Percentiles rank a stretch among this genome's conserved stretches.
phyloP scores from a whole-genome alignment of 352 stramenopile genomes.

The Phytophthora fragariae region DNA sequence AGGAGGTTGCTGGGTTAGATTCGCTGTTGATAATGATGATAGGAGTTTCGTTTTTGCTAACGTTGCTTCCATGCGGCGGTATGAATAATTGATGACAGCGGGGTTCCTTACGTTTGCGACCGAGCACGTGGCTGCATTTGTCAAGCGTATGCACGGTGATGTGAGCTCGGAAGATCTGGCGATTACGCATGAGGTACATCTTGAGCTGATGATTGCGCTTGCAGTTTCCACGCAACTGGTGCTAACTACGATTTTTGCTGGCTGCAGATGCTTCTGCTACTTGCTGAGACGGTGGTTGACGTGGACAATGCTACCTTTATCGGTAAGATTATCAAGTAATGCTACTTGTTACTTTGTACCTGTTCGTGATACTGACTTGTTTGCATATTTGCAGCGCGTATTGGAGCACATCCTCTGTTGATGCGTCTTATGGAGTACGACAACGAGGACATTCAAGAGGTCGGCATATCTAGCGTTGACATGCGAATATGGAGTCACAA shows the following conservation, averaged over 20 bases:
- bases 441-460: conserved; percentile 78
- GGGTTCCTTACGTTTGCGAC: conserved; percentile 69
- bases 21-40: not conserved
- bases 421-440: conserved; percentile 85
- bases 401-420: conserved; percentile 70
- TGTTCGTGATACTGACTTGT: not conserved
- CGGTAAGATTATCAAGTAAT: conserved; percentile 39
- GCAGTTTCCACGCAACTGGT: not conserved
- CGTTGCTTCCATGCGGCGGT: conserved; percentile 11
- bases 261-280: conserved; percentile 30
- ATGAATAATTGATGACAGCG: conserved; percentile 47
- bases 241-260: not conserved
- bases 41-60: not conserved
- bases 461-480: conserved; percentile 23
- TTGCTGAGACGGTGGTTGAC: conserved; percentile 69
- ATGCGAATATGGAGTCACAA: not conserved
- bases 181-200: conserved; percentile 48
- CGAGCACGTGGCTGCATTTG: conserved; percentile 58
- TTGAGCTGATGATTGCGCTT: not conserved
- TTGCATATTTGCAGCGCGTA: conserved; percentile 46
- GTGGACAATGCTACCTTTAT: conserved; percentile 86
- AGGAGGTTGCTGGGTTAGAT: not conserved
- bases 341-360: not conserved
- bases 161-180: conserved; percentile 39
- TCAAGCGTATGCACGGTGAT: conserved; percentile 32